phyloP scores from a whole-genome alignment of 1,284 basidiomycete species.

The Erythrobasidium hasegawianum region DNA sequence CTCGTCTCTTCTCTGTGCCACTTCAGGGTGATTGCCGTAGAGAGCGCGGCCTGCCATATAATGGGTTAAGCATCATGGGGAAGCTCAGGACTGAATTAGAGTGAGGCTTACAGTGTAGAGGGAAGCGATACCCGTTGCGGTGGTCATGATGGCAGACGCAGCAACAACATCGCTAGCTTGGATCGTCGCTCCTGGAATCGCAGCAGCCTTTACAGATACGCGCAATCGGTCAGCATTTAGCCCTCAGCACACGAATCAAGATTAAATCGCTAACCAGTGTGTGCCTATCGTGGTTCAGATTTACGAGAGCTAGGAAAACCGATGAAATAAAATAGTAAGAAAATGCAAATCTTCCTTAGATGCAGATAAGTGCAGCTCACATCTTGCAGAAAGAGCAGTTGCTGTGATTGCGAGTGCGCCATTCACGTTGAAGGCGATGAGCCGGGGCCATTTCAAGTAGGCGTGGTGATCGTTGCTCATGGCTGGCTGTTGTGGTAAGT shows the following conservation, averaged over 20 bases:
- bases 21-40: neutral
- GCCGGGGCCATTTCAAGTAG: constrained; percentile 17
- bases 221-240: neutral
- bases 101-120: constrained; percentile 2
- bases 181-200: constrained; percentile 1
- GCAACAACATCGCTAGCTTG: constrained; percentile 10
- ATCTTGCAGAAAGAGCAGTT: neutral
- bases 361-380: neutral
- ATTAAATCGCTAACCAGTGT: neutral
- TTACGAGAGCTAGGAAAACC: neutral
- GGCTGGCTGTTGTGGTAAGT: neutral
- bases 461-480: constrained; percentile 10
- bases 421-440: constrained; percentile 17
- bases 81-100: neutral
- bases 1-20: constrained; percentile 8
- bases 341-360: too few species aligned
- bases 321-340: too few species aligned
- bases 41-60: constrained; percentile 2
- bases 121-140: neutral
- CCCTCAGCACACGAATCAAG: too few species aligned
- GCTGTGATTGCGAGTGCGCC: constrained; percentile 2
- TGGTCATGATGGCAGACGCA: constrained; percentile 10
- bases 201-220: neutral
- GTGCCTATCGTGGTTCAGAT: constrained; percentile 5
- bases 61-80: neutral